phyloP scores from a whole-genome alignment of 1,284 basidiomycete genomes.

The Cystobasidium slooffiae region DNA sequence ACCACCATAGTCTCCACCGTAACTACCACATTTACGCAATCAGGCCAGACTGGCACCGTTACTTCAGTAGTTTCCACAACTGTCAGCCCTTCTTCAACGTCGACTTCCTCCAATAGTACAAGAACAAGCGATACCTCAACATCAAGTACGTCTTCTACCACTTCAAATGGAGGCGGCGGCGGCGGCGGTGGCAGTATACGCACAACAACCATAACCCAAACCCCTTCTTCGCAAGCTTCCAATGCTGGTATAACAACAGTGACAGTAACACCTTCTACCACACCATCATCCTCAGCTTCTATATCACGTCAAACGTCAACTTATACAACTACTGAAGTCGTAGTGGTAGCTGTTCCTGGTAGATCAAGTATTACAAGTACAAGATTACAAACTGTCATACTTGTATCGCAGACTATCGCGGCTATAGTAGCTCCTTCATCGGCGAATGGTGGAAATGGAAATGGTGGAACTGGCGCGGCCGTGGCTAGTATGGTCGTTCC shows the following conservation, averaged over 20 bases:
- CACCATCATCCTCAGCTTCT: background rate
- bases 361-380: constrained; percentile 21
- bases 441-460: background rate
- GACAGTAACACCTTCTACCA: constrained; percentile 9
- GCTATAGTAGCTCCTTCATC: constrained; percentile 19
- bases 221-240: constrained; percentile 1
- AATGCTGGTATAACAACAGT: constrained; percentile 27
- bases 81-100: constrained; percentile 3
- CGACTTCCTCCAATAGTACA: background rate
- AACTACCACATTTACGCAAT: constrained; percentile 23
- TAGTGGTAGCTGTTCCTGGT: constrained; percentile 21
- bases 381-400: constrained; percentile 37
- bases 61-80: constrained; percentile 34
- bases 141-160: background rate
- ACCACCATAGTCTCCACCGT: constrained; percentile 24
- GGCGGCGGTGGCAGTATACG: background rate
- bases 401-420: constrained; percentile 29
- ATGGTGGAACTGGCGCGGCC: constrained; percentile 5
- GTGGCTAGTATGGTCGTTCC: background rate
- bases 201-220: constrained; percentile 25
- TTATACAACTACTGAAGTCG: constrained; percentile 30
- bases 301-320: constrained; percentile 23
- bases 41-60: constrained; percentile 12
- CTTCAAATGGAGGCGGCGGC: background rate
- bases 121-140: background rate